Percentiles rank a stretch among this genome's conserved stretches.
Conservation (phyloP, 2,329 filamentous ascomycete genomes). For the Arthrobotrys sinensis region DNA sequence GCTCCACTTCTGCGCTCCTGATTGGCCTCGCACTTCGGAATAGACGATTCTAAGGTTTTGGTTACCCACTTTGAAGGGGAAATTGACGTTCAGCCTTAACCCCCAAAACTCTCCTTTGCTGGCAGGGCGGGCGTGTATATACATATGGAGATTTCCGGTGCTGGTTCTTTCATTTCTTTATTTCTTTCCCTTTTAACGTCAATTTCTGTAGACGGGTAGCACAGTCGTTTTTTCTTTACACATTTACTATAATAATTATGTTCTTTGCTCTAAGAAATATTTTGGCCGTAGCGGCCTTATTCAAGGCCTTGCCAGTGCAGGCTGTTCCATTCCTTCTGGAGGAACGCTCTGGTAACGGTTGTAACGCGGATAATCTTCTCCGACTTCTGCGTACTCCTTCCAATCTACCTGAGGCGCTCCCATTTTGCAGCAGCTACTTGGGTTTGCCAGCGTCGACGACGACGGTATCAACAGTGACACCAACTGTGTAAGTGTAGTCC, state of each 20-base stretch:
- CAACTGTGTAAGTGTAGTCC: neutral
- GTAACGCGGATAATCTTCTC: constrained; percentile 16
- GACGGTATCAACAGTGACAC: neutral
- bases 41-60: neutral
- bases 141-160: neutral
- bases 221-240: neutral
- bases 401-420: constrained; percentile 3
- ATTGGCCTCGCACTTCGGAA: neutral
- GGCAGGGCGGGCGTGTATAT: neutral
- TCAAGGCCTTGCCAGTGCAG: neutral
- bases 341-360: neutral
- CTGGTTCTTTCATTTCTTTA: too few relatives aligned
- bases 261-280: neutral
- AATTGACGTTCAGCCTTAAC: neutral
- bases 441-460: neutral
- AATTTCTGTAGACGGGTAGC: neutral
- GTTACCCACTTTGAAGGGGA: neutral
- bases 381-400: neutral
- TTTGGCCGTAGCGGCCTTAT: neutral
- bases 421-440: constrained; percentile 14
- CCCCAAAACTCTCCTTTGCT: too few relatives aligned
- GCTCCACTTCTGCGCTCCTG: neutral
- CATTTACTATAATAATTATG: neutral
- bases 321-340: neutral
- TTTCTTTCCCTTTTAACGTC: too few relatives aligned